Conservation (phyloP, 176 grass and related monocot species). For the Microstegium vimineum region DNA sequence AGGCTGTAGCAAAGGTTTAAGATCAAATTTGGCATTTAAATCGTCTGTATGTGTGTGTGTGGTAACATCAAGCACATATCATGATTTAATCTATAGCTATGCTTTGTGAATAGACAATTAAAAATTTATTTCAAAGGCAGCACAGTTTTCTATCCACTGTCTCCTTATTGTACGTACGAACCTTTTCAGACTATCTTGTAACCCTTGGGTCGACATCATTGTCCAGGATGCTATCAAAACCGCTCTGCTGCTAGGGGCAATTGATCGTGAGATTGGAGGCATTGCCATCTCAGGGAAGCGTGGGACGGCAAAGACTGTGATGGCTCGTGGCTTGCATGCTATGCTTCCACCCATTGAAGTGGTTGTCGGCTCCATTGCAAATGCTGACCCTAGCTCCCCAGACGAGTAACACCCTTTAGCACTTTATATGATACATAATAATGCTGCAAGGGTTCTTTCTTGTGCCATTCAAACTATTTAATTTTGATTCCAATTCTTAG, state of each 20-base stretch:
- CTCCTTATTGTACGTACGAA: conserved; percentile 1
- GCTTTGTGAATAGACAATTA: background rate
- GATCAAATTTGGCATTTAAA: background rate
- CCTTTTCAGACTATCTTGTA: background rate
- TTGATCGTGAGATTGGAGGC: conserved; percentile 86
- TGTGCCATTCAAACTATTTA: background rate
- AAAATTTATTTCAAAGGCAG: background rate
- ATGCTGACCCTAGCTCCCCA: conserved; percentile 68
- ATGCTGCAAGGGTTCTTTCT: background rate
- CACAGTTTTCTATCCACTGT: background rate
- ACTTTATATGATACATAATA: conserved; percentile 6
- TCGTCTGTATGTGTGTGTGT: background rate
- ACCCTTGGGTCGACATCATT: background rate
- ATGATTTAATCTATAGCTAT: background rate
- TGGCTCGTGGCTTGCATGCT: conserved; percentile 93
- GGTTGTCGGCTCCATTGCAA: conserved; percentile 70
- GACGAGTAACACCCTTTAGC: conserved; percentile 56
- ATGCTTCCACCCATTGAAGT: conserved; percentile 98
- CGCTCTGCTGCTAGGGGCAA: conserved; percentile 75
- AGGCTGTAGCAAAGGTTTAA: background rate
- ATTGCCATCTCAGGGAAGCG: conserved; percentile 96
- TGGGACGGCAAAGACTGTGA: conserved; percentile 92
- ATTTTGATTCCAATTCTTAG: background rate
- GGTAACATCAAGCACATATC: background rate
- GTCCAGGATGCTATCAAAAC: conserved; percentile 91